phyloP scores from a whole-genome alignment of 2,329 filamentous ascomycete genomes.

The Monosporascus cannonballus region DNA sequence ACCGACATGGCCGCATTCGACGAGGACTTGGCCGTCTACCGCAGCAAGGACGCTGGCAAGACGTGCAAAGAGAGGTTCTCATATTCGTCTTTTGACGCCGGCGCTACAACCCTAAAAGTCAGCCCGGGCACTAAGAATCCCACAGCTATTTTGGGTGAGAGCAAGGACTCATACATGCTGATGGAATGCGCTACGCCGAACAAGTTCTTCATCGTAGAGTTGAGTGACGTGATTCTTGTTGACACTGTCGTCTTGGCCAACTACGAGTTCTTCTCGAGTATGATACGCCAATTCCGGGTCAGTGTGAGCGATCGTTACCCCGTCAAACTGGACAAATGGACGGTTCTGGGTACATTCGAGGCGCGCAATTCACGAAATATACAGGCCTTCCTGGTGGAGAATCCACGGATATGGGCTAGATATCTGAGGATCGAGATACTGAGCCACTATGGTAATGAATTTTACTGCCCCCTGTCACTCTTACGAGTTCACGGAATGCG shows the following conservation, averaged over 20 bases:
- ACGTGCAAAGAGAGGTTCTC: slow-evolving; percentile 98
- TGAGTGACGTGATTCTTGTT: slow-evolving; percentile 80
- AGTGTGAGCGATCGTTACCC: slow-evolving; percentile 94
- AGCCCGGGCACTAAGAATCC: slow-evolving; percentile 81
- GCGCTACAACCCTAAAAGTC: slow-evolving; percentile 86
- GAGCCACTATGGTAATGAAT: slow-evolving; percentile 92
- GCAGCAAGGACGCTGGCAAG: slow-evolving; percentile 89
- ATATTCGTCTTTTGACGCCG: slow-evolving; percentile 95
- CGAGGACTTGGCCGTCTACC: slow-evolving; percentile 47
- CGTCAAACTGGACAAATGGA: slow-evolving; percentile 88
- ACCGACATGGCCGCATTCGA: slow-evolving; percentile 40
- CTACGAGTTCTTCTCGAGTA: slow-evolving; percentile 98
- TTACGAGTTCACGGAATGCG: slow-evolving; percentile 92
- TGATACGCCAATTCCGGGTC: slow-evolving; percentile 84
- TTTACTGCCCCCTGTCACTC: slow-evolving; percentile 88
- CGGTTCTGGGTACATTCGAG: slow-evolving; percentile 79
- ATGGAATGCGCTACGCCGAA: slow-evolving; percentile 81
- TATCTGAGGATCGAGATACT: slow-evolving; percentile 90
- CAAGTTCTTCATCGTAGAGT: slow-evolving; percentile 91
- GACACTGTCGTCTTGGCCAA: slow-evolving; percentile 97
- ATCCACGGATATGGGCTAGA: slow-evolving; percentile 91
- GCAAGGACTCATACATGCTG: slow-evolving; percentile 98
- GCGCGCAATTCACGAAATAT: slow-evolving; percentile 90
- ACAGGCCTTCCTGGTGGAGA: slow-evolving; percentile 89
- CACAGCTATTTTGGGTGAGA: slow-evolving; percentile 85